A percentile compares a stretch with the other conserved stretches of the same genome.
These are phyloP conservation scores for Venturia pyrina DNA, from an alignment of 2,329 filamentous ascomycete genomes.

Conservation along the genomic window DNA sequence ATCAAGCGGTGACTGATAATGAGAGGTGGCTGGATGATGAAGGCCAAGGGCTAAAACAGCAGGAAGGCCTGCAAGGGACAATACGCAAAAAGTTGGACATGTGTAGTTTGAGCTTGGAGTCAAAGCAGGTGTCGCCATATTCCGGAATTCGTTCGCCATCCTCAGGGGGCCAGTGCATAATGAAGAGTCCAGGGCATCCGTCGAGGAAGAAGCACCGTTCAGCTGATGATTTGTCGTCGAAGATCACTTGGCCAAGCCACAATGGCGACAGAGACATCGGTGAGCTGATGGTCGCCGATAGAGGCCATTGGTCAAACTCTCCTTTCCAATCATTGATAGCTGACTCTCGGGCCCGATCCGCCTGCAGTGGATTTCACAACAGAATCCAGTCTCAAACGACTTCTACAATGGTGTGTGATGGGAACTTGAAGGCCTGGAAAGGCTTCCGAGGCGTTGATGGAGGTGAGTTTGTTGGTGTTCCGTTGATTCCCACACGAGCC, in stretches of 20 bases:
- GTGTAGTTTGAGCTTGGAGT: background rate
- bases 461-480: background rate
- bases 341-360: background rate
- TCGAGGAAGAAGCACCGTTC: background rate
- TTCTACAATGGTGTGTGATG: conserved; percentile 1
- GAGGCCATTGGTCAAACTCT: background rate
- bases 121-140: background rate
- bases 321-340: background rate
- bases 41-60: background rate
- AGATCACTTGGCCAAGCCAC: background rate
- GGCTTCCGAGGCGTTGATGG: background rate
- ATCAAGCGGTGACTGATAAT: background rate
- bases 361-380: background rate
- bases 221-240: background rate
- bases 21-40: background rate
- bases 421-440: conserved; percentile 3
- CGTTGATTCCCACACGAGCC: background rate
- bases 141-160: background rate
- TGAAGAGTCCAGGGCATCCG: background rate
- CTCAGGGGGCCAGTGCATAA: background rate
- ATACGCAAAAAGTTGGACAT: background rate
- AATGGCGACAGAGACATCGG: background rate
- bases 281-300: background rate
- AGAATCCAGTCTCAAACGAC: background rate
- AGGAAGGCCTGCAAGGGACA: background rate